Evolutionary conservation across 1,284 basidiomycete genomes (phyloP), one percentile per base, ranked within the genome.

Genomic region (Ustilago shanxiensis): DNA sequence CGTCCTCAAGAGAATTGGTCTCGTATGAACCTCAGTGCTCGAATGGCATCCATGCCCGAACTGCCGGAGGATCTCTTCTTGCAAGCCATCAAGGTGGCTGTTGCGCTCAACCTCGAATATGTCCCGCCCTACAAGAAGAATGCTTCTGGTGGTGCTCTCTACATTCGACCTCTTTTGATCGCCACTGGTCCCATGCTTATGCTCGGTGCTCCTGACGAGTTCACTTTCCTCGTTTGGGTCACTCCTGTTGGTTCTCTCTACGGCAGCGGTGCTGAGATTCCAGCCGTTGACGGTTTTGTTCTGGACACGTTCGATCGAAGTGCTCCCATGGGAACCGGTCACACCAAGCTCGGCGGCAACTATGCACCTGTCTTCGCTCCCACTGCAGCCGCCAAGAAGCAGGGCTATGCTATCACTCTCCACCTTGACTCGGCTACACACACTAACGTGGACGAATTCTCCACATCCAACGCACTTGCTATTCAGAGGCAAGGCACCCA

Each of bases 191-290:
- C 76, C 1, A 73, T 79, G 47, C 74, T 87, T 14, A 71, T 81
- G 44, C 81, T 86, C 14, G 70, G 66, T n/a, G 76, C 83, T 18
- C 83, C 84, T 0, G 55, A 74, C 59, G 85, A 86, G 61, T 86
- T 86, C 68, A 85, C 79, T 1, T 87, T 87, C 62, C 53, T 86
- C 57, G 83, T 87, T 28, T 86, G 82, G 73, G 83, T 83, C 24
- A 85, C 86, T 13, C 86, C 85, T 18, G 83, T 82, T 16, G 85
- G 85, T 33, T 79, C 76, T n/a, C 81, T 86, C 8, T 87, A 87
- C 71, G 85, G 86, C 28, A 66, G 79, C 14, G 76, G 82, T 2
- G 79, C 79, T 45, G 72, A 79, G 60, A 72, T 81, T 1, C 85
- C 86, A 5, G 85, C 85, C 4, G 81, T 87, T 28, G 86, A 86